These are phyloP conservation scores for Cicer yamashitae DNA, from an alignment of 306 rosid genomes.

Conservation along the genomic window DNA sequence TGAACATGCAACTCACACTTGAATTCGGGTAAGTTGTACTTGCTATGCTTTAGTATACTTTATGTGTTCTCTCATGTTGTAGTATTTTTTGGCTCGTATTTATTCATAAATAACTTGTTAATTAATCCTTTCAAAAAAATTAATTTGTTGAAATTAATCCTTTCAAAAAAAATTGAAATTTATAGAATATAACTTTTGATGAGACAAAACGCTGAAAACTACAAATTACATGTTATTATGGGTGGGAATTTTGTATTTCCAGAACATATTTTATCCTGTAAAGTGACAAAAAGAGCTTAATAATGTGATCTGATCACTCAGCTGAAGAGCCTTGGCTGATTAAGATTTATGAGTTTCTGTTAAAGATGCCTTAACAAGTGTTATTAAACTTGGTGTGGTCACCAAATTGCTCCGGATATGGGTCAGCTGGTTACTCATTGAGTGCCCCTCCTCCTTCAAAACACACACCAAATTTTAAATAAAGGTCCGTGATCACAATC, in stretches of 20 bases:
- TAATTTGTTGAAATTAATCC: too few species aligned
- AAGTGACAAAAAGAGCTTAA: not conserved
- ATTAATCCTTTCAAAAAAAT: not conserved
- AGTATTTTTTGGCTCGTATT: not conserved
- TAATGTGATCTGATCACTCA: not conserved
- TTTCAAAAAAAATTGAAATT: not conserved
- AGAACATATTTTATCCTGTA: not conserved
- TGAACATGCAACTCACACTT: constrained; percentile 74
- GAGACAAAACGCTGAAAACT: not conserved
- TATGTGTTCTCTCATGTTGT: not conserved
- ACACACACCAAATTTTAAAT: too few species aligned
- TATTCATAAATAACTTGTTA: not conserved
- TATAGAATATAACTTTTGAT: not conserved
- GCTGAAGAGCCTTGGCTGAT: constrained; percentile 4
- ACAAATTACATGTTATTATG: not conserved
- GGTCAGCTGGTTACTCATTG: too few species aligned
- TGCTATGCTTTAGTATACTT: not conserved
- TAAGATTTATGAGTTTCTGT: not conserved
- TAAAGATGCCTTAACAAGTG: too few species aligned
- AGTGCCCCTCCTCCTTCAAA: too few species aligned
- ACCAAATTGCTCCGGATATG: too few species aligned
- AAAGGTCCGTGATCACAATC: too few species aligned
- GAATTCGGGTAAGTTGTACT: constrained; percentile 73
- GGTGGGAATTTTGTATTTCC: not conserved
- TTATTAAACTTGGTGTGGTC: too few species aligned